Evolutionary conservation across 2,329 filamentous ascomycete genomes (phyloP).

Genomic region (Alternaria rosae): DNA sequence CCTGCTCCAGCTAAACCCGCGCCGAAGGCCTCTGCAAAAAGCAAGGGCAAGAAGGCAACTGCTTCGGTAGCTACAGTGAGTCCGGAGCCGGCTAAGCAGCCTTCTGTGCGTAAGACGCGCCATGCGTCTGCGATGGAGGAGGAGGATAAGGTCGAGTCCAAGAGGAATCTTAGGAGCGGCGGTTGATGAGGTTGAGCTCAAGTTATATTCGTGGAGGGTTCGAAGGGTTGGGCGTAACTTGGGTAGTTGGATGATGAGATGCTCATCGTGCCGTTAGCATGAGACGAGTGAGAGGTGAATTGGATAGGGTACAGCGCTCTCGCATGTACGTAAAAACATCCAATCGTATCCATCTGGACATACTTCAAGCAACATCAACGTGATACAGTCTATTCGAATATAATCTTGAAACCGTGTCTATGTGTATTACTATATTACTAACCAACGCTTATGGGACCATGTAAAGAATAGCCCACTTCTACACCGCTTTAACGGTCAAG

Average conservation of each 20-base stretch:
- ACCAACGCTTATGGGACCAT: neutral
- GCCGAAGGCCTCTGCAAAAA: neutral
- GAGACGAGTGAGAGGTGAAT: neutral
- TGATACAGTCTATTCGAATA: too few relatives aligned
- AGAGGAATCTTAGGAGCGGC: neutral
- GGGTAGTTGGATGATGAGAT: neutral
- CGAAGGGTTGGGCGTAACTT: fast-evolving
- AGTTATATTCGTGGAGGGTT: neutral
- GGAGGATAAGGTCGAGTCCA: neutral
- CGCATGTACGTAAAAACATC: neutral
- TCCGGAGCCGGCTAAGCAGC: neutral
- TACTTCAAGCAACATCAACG: too few relatives aligned
- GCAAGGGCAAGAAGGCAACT: neutral
- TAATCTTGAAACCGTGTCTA: neutral
- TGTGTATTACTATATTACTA: neutral
- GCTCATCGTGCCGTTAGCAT: neutral
- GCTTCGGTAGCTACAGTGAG: neutral
- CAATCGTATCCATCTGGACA: too few relatives aligned
- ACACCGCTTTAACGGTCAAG: neutral
- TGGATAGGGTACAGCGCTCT: neutral
- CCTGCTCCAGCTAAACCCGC: neutral
- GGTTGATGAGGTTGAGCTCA: neutral
- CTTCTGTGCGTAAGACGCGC: neutral
- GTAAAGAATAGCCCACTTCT: neutral
- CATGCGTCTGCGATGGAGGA: neutral